A percentile compares a stretch with the other conserved stretches of the same genome.
phyloP scores from a whole-genome alignment of 352 stramenopile genomes.

The Phytopythium aichiense region DNA sequence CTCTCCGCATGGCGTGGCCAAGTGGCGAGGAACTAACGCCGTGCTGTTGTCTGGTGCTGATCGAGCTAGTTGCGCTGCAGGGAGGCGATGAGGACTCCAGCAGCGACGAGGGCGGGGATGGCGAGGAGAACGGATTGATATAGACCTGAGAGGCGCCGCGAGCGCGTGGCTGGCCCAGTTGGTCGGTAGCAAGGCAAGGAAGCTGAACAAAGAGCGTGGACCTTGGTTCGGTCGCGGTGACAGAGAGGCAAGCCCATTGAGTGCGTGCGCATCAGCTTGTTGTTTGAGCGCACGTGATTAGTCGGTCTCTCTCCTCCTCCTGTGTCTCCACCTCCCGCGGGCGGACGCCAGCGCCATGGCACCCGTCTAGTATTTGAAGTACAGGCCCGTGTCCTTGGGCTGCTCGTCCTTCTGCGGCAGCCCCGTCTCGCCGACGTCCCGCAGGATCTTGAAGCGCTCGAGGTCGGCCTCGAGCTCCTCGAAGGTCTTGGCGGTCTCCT shows the following conservation, averaged over 20 bases:
- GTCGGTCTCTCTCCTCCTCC: background rate
- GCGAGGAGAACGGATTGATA: background rate
- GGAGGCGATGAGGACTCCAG: slow-evolving; percentile 5
- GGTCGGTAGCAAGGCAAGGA: background rate
- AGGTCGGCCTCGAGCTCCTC: slow-evolving; percentile 77
- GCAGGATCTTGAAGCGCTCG: slow-evolving; percentile 71
- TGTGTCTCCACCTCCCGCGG: background rate
- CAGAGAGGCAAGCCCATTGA: background rate
- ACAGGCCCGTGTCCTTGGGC: slow-evolving; percentile 77
- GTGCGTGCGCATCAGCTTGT: background rate
- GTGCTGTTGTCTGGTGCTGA: background rate
- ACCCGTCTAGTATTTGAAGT: slow-evolving; percentile 86
- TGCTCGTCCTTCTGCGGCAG: slow-evolving; percentile 65
- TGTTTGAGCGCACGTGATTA: background rate
- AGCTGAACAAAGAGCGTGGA: background rate
- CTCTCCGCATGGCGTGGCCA: background rate
- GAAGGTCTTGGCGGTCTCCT: slow-evolving; percentile 80
- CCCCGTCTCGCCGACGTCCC: slow-evolving; percentile 76
- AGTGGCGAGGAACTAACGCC: slow-evolving; percentile 3
- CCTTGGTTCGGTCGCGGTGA: background rate
- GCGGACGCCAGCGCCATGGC: background rate
- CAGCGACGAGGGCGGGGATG: background rate
- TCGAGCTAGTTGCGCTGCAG: slow-evolving; percentile 16
- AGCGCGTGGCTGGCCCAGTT: background rate
- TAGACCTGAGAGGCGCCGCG: background rate